Conservation (phyloP, 192 early-diverging fungal species). For the Rhizophagus clarus region DNA sequence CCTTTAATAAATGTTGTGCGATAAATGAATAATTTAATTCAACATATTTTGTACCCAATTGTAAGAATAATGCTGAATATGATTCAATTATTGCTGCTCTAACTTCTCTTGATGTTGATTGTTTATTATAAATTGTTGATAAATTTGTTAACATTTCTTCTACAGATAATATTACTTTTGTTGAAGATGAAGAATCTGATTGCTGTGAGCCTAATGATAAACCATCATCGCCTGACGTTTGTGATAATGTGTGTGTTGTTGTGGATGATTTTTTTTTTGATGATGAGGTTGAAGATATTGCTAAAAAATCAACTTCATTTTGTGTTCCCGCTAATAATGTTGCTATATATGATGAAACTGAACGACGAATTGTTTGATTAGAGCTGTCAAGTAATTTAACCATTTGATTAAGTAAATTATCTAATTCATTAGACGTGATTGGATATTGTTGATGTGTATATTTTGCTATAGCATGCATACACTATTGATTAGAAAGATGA, state of each 20-base stretch:
- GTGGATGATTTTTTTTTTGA: conserved; percentile 20
- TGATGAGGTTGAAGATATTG: neutral
- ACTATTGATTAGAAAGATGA: neutral
- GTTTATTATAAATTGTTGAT: conserved; percentile 57
- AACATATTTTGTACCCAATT: conserved; percentile 69
- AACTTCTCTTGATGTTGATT: conserved; percentile 67
- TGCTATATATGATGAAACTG: conserved; percentile 40
- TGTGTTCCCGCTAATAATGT: conserved; percentile 38
- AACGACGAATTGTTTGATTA: conserved; percentile 42
- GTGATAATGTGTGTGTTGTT: neutral
- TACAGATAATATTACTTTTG: conserved; percentile 47
- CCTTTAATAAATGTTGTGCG: conserved; percentile 65
- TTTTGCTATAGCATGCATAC: conserved; percentile 6
- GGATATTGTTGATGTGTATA: conserved; percentile 47
- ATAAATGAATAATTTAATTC: conserved; percentile 77
- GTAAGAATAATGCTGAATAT: conserved; percentile 71
- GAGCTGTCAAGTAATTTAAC: conserved; percentile 46
- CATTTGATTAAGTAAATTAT: conserved; percentile 36
- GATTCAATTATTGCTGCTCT: conserved; percentile 79
- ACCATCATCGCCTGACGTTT: conserved; percentile 24
- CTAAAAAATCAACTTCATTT: neutral
- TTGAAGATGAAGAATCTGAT: neutral
- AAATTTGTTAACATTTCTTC: conserved; percentile 74
- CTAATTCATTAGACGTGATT: conserved; percentile 39
- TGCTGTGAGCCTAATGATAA: neutral